These are phyloP conservation scores for Lodderomyces parapsilosis DNA, from an alignment of 1,139 yeast genomes.

Conservation along the genomic window DNA sequence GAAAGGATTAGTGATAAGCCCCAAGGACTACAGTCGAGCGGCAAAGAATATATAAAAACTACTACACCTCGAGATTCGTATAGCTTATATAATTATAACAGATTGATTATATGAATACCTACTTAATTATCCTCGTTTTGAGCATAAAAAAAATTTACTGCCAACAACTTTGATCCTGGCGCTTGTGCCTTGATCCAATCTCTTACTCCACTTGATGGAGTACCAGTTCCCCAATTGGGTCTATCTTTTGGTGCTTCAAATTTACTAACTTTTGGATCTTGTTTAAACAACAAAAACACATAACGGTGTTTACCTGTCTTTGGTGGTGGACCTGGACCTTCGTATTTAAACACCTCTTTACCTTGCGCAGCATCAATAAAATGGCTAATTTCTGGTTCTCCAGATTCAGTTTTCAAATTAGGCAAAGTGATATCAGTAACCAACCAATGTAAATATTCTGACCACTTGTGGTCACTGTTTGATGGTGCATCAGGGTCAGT, in stretches of 20 bases:
- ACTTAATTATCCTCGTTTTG: conserved; percentile 51
- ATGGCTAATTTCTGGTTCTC: conserved; percentile 34
- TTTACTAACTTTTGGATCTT: conserved; percentile 38
- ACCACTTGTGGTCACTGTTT: conserved; percentile 78
- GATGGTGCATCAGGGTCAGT: conserved; percentile 97
- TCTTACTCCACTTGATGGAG: conserved; percentile 71
- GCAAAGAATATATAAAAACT: conserved; percentile 14
- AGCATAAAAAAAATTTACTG: conserved; percentile 78
- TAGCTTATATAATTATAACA: no score
- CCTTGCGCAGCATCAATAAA: conserved; percentile 40
- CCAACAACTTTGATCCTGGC: conserved; percentile 59
- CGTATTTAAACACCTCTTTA: conserved; percentile 42
- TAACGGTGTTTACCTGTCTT: conserved; percentile 83
- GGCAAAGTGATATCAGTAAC: conserved; percentile 58
- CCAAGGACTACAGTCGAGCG: conserved; percentile 54
- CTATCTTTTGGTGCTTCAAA: conserved; percentile 54
- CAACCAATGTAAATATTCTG: conserved; percentile 81
- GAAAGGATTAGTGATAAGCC: conserved; percentile 86
- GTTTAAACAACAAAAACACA: conserved; percentile 72
- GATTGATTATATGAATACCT: no score
- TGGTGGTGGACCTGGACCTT: conserved; percentile 85
- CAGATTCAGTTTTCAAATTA: conserved; percentile 26
- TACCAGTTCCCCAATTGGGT: conserved; percentile 83
- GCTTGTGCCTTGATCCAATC: conserved; percentile 69
- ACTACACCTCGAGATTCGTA: no score